These are phyloP conservation scores for Acanthamoeba lenticulata DNA, from an alignment of 208 protist species.

Conservation along the genomic window DNA sequence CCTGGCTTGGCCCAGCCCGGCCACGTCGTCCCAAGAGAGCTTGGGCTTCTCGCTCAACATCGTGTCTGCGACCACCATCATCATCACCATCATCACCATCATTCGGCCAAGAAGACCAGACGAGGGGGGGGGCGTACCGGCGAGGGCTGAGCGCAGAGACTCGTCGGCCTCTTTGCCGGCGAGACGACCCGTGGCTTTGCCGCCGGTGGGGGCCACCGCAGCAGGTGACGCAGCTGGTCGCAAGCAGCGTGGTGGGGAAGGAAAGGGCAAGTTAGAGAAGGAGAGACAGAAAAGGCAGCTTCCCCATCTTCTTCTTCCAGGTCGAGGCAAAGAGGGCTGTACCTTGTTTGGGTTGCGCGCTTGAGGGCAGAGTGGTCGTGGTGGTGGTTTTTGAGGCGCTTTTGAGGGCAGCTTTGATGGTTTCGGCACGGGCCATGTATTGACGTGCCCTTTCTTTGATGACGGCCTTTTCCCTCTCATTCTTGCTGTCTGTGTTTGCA, in stretches of 20 bases:
- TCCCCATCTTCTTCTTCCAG: not conserved
- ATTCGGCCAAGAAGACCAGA: not conserved
- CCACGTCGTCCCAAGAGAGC: slow-evolving; percentile 94
- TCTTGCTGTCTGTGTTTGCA: slow-evolving; percentile 32
- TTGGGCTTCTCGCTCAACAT: slow-evolving; percentile 95
- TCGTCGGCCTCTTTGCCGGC: not conserved
- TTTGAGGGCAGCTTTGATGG: not conserved
- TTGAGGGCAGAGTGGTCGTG: not conserved
- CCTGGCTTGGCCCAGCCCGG: slow-evolving; percentile 95
- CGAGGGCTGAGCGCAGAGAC: not conserved
- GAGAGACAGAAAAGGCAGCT: no score
- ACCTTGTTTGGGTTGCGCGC: not conserved
- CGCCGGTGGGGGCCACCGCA: no score
- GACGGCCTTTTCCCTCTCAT: not conserved
- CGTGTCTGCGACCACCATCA: slow-evolving; percentile 83
- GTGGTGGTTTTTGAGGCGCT: not conserved
- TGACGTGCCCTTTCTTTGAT: not conserved
- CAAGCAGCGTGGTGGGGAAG: not conserved
- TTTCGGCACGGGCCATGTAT: slow-evolving; percentile 30
- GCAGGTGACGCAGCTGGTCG: not conserved
- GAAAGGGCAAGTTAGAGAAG: no score
- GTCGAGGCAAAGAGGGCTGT: not conserved
- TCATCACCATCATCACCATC: not conserved
- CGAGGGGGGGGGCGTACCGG: not conserved
- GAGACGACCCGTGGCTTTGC: not conserved